Evolutionary conservation across 352 stramenopile species (phyloP).

Genomic region (Globisporangium lucens): DNA sequence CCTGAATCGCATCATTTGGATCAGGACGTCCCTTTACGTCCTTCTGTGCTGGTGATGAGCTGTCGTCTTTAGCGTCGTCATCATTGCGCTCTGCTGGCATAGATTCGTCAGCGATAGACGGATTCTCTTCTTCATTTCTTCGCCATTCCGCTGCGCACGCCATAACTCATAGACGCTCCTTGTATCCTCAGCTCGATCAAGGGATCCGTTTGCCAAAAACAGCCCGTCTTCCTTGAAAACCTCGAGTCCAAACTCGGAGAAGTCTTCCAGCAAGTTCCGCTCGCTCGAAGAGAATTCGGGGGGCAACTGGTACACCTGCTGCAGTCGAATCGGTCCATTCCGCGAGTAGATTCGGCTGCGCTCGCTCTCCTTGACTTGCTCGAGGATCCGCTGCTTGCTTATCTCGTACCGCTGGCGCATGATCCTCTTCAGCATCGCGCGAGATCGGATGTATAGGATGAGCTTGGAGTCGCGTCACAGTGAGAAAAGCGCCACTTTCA

Average conservation of each 20-base stretch:
- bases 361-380: constrained; percentile 51
- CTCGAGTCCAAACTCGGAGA: constrained; percentile 28
- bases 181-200: neutral
- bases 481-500: constrained; percentile 29
- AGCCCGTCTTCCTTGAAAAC: constrained; percentile 20
- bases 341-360: constrained; percentile 53
- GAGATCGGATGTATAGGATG: constrained; percentile 38
- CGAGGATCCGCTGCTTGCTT: constrained; percentile 40
- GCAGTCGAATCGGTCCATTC: constrained; percentile 42
- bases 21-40: neutral
- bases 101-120: neutral
- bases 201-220: neutral
- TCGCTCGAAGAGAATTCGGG: constrained; percentile 50
- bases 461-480: constrained; percentile 44
- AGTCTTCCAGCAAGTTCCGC: constrained; percentile 40
- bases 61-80: neutral
- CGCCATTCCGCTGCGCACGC: constrained; percentile 13
- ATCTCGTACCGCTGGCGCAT: constrained; percentile 51
- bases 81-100: neutral
- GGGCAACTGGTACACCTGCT: constrained; percentile 29
- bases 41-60: neutral
- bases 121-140: neutral
- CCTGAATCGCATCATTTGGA: constrained; percentile 6
- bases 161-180: constrained; percentile 23
- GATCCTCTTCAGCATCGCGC: constrained; percentile 36